Conservation (phyloP, 2,329 filamentous ascomycete species). For the Beauveria varroae region DNA sequence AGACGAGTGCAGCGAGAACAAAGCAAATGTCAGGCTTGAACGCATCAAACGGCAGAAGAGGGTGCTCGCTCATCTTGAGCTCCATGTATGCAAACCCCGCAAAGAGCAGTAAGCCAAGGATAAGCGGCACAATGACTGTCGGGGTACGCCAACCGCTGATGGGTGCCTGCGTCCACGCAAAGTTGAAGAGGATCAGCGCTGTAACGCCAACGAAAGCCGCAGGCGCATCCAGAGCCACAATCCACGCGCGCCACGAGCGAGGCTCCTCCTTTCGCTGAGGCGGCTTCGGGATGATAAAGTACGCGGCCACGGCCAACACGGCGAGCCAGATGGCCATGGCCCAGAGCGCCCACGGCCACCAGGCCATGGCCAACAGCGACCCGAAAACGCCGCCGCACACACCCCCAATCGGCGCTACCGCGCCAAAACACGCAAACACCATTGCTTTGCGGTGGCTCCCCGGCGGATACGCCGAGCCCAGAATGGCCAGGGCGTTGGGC, state of each 20-base stretch:
- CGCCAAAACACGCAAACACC: constrained; percentile 46
- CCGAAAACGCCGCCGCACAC: constrained; percentile 34
- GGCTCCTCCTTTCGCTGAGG: constrained; percentile 14
- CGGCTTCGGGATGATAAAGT: constrained; percentile 28
- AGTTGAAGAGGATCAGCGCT: constrained; percentile 54
- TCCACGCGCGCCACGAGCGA: constrained; percentile 13
- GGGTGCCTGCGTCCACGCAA: constrained; percentile 60
- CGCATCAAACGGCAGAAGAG: constrained; percentile 49
- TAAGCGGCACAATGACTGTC: constrained; percentile 49
- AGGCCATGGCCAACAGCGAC: constrained; percentile 31
- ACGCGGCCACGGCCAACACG: constrained; percentile 23
- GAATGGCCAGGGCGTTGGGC: constrained; percentile 56
- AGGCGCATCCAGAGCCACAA: constrained; percentile 30
- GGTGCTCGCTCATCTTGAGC: constrained; percentile 34
- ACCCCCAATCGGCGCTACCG: constrained; percentile 38
- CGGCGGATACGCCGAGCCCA: constrained; percentile 49
- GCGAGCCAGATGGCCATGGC: constrained; percentile 28
- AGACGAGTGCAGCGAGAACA: constrained; percentile 46
- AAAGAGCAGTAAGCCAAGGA: constrained; percentile 49
- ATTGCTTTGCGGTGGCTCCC: constrained; percentile 49
- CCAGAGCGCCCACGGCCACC: constrained; percentile 45
- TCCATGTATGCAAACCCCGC: constrained; percentile 52
- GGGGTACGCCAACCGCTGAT: constrained; percentile 50
- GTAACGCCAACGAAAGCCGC: constrained; percentile 40
- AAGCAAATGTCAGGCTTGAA: constrained; percentile 42